Base-by-base conservation (phyloP, 2,329 filamentous ascomycete species). In the Xylaria sp. region DNA sequence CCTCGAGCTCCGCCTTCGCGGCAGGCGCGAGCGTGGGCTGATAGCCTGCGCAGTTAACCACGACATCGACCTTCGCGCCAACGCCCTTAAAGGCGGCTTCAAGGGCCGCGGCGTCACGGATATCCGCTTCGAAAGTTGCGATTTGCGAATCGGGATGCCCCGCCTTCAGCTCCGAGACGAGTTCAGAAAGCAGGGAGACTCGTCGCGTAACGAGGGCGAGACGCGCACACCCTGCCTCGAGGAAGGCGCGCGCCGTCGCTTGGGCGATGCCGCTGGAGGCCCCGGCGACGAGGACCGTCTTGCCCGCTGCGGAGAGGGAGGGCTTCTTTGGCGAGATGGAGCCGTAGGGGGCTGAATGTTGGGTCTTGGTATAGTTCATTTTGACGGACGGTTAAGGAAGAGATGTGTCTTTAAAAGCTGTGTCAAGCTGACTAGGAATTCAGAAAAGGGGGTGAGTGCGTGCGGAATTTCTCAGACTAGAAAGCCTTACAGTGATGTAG, bases 351-450 rank as follows among this genome's bases (percentile, higher is more conserved):
- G 62, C 65, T 5, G 58, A 66, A 66, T 73, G 70, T 31, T 72
- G 65, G 58, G 44, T 70, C 52, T 74, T 73, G 55, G 72, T 73
- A 67, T 73, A 72, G 61, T 70, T 73, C 73, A 74, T 73, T 60
- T 23, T 28, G 28, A 28, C 3, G 28, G 51, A n/a, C 3, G 48
- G 20, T 54, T n/a, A 23, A 28, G 23, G 37, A n/a, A 46, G 3
- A 2, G 7, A n/a, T 25, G 20, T 23, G 7, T 23, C 25, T 34
- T 7, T 63, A 9, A 9, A 7, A n/a, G 50, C 37, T 54, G 23
- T 18, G 8, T 20, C 13, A 8, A 23, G 23, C 23, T 50, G 2
- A n/a, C 44, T 5, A n/a, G 25, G n/a, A 23, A 7, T 9, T 52
- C 15, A 15, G 7, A 20, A 54, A 48, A 41, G 60, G 48, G 48